Base-by-base conservation (phyloP, 345 rosid species). In the Corymbia maculata region DNA sequence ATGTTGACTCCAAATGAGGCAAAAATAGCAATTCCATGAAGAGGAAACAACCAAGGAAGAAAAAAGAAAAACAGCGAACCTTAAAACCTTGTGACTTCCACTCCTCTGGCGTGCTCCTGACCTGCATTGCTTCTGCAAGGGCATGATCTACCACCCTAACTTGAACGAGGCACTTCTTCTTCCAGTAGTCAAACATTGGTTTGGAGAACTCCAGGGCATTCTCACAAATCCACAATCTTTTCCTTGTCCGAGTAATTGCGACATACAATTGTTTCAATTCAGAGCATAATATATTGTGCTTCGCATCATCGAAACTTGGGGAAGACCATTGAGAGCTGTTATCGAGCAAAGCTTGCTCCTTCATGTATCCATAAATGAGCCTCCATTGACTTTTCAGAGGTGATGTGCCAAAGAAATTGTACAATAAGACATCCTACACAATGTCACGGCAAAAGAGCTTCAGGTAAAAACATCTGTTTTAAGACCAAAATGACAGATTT, bases 151-250 rank as follows among this genome's bases (percentile, higher is more conserved):
- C 64, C 87, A 88, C 51, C 68, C 90, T 86, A 11, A 92, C 91
- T 88, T 91, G 89, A 32, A 93, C 82, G 49, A 94, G 92, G 88
- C 88, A 51, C 44, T 86, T 52, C 30, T 59, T 80, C 86, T 87
- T 86, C 90, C 90, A 89, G 36, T 89, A 89, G 55, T 80, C 87
- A 30, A 89, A 50, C 89, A 93, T 86, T 10, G 95, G 93, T 86
- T 89, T 87, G 2, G 92, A 90, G 24, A 88, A 53, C 14, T 93
- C 95, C 86, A 90, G 87, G 1, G 45, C 28, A 59, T 89, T 91
- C 88, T 94, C 97, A 87, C 93, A 92, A 24, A 94, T 91, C 95
- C 95, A 94, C 82, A 94, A 88, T 45, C 97, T 90, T 64, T 94
- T 95, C 86, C 93, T 89, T 12, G 95, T 94, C 9, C 94, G 93